These are phyloP conservation scores for Camillea tinctor DNA, from an alignment of 2,329 filamentous ascomycete species.

Conservation along the genomic window DNA sequence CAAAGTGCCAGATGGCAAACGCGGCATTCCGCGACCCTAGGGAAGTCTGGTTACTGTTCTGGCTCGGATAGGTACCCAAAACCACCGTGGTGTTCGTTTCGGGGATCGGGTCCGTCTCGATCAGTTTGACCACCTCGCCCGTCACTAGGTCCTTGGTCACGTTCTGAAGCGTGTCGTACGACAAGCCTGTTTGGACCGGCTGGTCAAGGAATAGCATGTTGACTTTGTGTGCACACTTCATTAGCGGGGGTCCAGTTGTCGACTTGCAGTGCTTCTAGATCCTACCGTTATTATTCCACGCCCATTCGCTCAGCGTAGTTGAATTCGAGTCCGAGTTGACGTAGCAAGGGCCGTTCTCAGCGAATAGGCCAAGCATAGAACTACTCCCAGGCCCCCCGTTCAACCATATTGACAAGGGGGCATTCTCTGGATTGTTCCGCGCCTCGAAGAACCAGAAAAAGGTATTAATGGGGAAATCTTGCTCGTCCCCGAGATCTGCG, in stretches of 20 bases:
- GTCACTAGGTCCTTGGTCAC: constrained; percentile 47
- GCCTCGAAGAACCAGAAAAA: constrained; percentile 39
- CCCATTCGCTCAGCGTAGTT: constrained; percentile 53
- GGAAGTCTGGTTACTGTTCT: constrained; percentile 43
- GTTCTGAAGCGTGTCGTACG: constrained; percentile 59
- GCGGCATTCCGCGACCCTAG: constrained; percentile 50
- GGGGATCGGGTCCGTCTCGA: constrained; percentile 38
- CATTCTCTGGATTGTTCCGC: constrained; percentile 29
- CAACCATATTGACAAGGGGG: constrained; percentile 53
- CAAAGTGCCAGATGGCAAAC: constrained; percentile 59
- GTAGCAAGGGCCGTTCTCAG: constrained; percentile 49
- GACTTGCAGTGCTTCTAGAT: not conserved
- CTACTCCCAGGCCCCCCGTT: constrained; percentile 59
- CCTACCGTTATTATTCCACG: constrained; percentile 50
- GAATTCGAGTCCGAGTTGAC: constrained; percentile 45
- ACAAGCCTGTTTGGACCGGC: constrained; percentile 62
- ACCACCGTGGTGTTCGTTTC: constrained; percentile 38
- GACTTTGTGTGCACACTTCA: constrained; percentile 30
- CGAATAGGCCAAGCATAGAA: constrained; percentile 52
- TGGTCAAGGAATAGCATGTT: constrained; percentile 54
- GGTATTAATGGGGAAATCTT: constrained; percentile 46
- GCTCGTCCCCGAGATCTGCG: constrained; percentile 45
- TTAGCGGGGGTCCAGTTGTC: not conserved
- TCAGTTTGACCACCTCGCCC: constrained; percentile 24
- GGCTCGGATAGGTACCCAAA: constrained; percentile 56